Evolutionary conservation across 345 rosid genomes (phyloP).

Genomic region (Atalantia buxifolia): DNA sequence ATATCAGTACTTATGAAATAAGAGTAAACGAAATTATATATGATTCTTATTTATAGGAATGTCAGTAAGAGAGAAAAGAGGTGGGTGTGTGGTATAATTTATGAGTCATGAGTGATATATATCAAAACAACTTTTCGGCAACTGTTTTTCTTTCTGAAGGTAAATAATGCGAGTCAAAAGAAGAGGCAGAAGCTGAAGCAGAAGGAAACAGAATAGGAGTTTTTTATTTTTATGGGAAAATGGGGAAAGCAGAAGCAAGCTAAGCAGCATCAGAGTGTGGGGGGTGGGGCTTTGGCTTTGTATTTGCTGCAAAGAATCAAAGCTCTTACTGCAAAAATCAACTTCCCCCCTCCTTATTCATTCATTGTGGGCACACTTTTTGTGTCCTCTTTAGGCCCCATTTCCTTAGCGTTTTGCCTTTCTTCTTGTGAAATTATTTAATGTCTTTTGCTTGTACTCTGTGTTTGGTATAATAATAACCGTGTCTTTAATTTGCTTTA

Average conservation of each 20-base stretch:
- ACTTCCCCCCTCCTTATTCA: conserved; percentile 1
- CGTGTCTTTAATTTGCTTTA: not conserved
- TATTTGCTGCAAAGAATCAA: conserved; percentile 38
- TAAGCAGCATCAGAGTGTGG: conserved; percentile 16
- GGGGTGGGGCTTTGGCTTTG: conserved; percentile 16
- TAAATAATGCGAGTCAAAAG: conserved; percentile 40
- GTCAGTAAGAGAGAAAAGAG: conserved; percentile 16
- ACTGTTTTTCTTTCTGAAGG: conserved; percentile 13
- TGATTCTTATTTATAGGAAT: conserved; percentile 30
- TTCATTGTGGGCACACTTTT: conserved; percentile 38
- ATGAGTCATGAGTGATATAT: not conserved
- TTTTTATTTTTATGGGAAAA: not conserved
- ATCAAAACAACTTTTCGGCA: conserved; percentile 10
- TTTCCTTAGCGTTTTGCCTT: conserved; percentile 3
- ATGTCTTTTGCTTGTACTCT: not conserved
- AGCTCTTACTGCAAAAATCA: conserved; percentile 23
- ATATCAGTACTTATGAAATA: not conserved
- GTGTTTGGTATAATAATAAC: not conserved
- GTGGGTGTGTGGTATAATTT: conserved; percentile 31
- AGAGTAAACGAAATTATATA: conserved; percentile 4
- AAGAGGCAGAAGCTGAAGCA: conserved; percentile 8
- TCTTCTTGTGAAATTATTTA: not conserved
- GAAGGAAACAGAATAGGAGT: not conserved
- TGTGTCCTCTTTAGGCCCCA: conserved; percentile 23
- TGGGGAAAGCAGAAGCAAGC: conserved; percentile 9